A percentile compares a stretch with the other conserved stretches of the same genome.
Evolutionary conservation across 2,329 filamentous ascomycete genomes (phyloP).

Genomic region (Coniochaeta pulveracea): DNA sequence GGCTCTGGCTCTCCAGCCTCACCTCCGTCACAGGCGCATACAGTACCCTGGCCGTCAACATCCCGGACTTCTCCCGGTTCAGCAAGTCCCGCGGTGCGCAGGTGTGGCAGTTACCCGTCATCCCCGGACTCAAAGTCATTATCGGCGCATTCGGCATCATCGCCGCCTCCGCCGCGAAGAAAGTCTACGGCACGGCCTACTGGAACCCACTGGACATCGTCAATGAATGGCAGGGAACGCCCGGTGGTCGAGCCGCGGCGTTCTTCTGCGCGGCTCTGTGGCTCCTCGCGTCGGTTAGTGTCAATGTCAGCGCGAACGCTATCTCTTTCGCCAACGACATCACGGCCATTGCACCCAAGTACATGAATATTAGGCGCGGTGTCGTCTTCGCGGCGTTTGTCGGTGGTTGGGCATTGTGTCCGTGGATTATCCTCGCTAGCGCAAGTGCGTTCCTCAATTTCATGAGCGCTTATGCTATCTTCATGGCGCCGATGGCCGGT

Average conservation of each 20-base stretch:
- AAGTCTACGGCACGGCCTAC: slow-evolving; percentile 12
- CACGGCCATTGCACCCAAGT: slow-evolving; percentile 37
- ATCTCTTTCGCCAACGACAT: slow-evolving; percentile 43
- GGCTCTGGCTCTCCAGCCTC: slow-evolving; percentile 12
- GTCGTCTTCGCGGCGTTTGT: slow-evolving; percentile 28
- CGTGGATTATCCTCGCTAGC: slow-evolving; percentile 3
- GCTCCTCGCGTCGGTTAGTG: slow-evolving; percentile 34
- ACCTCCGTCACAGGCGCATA: slow-evolving; percentile 12
- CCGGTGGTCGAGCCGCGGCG: slow-evolving; percentile 16
- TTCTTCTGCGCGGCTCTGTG: slow-evolving; percentile 18
- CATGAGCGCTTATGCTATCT: slow-evolving; percentile 22
- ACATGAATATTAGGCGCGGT: slow-evolving; percentile 38
- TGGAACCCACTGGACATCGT: slow-evolving; percentile 19
- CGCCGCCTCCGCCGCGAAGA: background rate
- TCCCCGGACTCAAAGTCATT: slow-evolving; percentile 4
- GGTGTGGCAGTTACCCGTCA: slow-evolving; percentile 5
- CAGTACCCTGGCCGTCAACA: slow-evolving; percentile 9
- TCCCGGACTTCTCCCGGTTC: slow-evolving; percentile 7
- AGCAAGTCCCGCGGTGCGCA: slow-evolving; percentile 4
- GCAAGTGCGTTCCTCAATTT: slow-evolving; percentile 14
- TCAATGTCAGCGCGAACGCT: slow-evolving; percentile 39
- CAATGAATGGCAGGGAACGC: slow-evolving; percentile 12
- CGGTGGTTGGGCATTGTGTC: slow-evolving; percentile 26
- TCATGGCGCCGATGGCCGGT: slow-evolving; percentile 25
- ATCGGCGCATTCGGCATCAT: slow-evolving; percentile 2